Percentiles rank a stretch among this genome's conserved stretches.
These are phyloP conservation scores for Triadica sebifera DNA, from an alignment of 345 rosid genomes.

Conservation along the genomic window DNA sequence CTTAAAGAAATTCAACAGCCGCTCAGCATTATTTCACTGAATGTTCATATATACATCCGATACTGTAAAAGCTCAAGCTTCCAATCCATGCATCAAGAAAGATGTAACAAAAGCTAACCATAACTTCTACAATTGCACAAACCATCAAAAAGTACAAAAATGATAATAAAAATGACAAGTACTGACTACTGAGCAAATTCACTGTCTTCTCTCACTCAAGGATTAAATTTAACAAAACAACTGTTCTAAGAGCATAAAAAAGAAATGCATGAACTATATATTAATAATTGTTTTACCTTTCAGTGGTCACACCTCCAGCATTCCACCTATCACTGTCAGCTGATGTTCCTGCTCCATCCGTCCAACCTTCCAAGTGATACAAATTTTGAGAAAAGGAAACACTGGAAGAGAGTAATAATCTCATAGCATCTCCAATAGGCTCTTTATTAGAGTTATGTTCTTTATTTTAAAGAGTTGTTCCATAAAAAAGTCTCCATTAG, in stretches of 20 bases:
- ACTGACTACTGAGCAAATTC: neutral
- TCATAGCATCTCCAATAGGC: too few species aligned
- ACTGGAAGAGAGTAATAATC: slow-evolving; percentile 1
- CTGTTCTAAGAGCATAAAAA: neutral
- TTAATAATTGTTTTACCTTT: slow-evolving; percentile 39
- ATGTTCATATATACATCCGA: neutral
- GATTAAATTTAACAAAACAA: neutral
- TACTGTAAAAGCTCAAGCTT: neutral
- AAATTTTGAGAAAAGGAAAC: slow-evolving; percentile 7
- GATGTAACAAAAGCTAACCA: neutral
- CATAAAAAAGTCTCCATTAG: too few species aligned
- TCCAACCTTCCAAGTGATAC: slow-evolving; percentile 48
- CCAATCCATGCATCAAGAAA: slow-evolving; percentile 6
- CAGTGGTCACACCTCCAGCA: slow-evolving; percentile 51
- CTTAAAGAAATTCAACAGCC: neutral
- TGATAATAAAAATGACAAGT: neutral
- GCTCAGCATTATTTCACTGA: neutral
- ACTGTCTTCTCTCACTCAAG: neutral
- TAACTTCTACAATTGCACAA: neutral
- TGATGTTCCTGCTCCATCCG: slow-evolving; percentile 59
- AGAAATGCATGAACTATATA: neutral
- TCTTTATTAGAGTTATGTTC: too few species aligned
- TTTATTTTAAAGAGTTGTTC: too few species aligned
- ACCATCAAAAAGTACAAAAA: neutral
- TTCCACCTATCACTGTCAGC: slow-evolving; percentile 60